These are phyloP conservation scores for Gastrodia elata DNA, from an alignment of 106 monocot species.

Conservation along the genomic window DNA sequence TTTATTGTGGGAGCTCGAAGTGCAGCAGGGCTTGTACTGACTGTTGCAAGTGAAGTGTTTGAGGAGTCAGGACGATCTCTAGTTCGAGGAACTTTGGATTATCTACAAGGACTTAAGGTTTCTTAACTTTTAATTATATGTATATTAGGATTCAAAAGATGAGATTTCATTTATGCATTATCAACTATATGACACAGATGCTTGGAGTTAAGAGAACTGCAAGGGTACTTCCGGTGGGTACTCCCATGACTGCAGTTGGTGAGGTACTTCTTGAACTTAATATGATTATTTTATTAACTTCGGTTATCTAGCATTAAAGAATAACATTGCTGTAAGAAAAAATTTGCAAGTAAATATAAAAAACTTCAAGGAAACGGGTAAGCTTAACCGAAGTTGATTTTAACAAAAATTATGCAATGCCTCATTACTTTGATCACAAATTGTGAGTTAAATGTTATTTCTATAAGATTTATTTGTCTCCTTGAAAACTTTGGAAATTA, in stretches of 20 bases:
- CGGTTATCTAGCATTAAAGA: not conserved
- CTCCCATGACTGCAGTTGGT: conserved; percentile 89
- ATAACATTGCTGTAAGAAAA: not conserved
- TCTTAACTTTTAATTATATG: conserved; percentile 8
- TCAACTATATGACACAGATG: conserved; percentile 42
- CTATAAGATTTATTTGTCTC: not conserved
- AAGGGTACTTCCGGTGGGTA: conserved; percentile 86
- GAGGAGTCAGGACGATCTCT: conserved; percentile 87
- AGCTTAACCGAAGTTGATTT: not conserved
- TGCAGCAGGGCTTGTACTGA: conserved; percentile 70
- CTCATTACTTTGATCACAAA: not conserved
- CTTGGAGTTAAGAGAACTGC: conserved; percentile 84
- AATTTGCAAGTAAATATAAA: not conserved
- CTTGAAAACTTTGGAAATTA: not conserved
- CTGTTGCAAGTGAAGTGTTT: conserved; percentile 90
- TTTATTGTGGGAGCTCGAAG: conserved; percentile 71
- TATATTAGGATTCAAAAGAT: conserved; percentile 3
- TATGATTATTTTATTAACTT: not conserved
- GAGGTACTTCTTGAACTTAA: conserved; percentile 49
- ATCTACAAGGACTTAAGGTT: conserved; percentile 96
- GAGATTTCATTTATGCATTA: not conserved
- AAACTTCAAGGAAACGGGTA: not conserved
- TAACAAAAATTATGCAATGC: not conserved
- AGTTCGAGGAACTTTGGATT: conserved; percentile 89
- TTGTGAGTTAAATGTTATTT: not conserved